Evolutionary conservation across 2,329 filamentous ascomycete genomes (phyloP).

Genomic region (Blastomyces emzantsi): DNA sequence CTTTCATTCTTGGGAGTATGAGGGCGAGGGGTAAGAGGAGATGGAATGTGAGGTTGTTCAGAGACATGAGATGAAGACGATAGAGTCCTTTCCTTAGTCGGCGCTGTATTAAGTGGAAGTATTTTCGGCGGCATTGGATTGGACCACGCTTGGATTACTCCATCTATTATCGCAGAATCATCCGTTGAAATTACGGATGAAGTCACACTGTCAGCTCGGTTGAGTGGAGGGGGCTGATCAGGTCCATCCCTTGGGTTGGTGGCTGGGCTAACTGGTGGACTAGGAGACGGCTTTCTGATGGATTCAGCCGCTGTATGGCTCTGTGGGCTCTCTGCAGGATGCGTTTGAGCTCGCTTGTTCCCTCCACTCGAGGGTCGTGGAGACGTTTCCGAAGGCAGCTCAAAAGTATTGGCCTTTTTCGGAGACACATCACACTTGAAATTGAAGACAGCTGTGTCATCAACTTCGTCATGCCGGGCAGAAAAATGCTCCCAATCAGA

Average conservation of each 20-base stretch:
- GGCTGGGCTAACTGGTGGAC: not conserved
- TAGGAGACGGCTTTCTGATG: not conserved
- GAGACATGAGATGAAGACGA: not conserved
- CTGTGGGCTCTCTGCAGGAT: not conserved
- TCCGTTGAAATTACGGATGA: slow-evolving; percentile 23
- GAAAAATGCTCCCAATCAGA: slow-evolving; percentile 42
- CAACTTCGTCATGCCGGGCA: slow-evolving; percentile 28
- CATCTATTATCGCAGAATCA: slow-evolving; percentile 33
- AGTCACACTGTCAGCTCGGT: slow-evolving; percentile 25
- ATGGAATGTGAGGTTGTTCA: slow-evolving; percentile 9
- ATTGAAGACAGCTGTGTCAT: slow-evolving; percentile 23
- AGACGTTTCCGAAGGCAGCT: slow-evolving; percentile 9
- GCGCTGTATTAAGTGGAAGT: not conserved
- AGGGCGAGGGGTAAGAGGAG: slow-evolving; percentile 1
- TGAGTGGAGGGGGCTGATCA: slow-evolving; percentile 13
- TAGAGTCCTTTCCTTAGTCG: slow-evolving; percentile 10
- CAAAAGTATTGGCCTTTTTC: slow-evolving; percentile 13
- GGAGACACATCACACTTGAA: slow-evolving; percentile 10
- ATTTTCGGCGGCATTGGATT: slow-evolving; percentile 25
- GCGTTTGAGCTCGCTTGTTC: not conserved
- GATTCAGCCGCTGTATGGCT: not conserved
- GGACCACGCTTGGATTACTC: slow-evolving; percentile 38
- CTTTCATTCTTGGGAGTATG: slow-evolving; percentile 9
- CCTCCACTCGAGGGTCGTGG: not conserved
- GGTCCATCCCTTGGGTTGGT: not conserved